Evolutionary conservation across 768 basidiomycete species (phyloP), one percentile per base, ranked within the genome.

Genomic region (Lentinus tigrinus): DNA sequence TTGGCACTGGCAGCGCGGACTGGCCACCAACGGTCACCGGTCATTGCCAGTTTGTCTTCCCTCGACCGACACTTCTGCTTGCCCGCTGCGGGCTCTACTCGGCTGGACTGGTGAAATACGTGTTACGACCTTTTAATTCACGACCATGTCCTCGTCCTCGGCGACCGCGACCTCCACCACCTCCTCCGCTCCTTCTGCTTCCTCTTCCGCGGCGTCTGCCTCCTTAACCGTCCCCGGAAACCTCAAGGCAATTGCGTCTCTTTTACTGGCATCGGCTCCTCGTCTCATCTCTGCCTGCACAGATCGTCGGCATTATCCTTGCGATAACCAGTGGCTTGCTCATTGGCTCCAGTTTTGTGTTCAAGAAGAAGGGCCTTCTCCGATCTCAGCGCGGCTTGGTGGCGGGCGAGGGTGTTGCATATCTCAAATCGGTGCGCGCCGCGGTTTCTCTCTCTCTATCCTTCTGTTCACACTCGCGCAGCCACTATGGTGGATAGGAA

Each of bases 331-430:
- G 89, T 67, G 97, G 96, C 8, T 40, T 94, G 27, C 84, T 99
- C 60, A 99, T 98, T 60, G 97, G 96, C 4, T 82, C 83, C 39
- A 89, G 87, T 65, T 98, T 98, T 72, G 95, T 98, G 2, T 89
- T 99, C 78, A 99, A 99, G 85, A 99, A 99, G 83, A 97, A 93
- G 69, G 96, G 91, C 9, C 77, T 93, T 19, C 70, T 93, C 52
- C 80, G 85, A 72, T 85, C 87, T 70, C 90, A 91, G 77, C 88
- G 89, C 58, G 93, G 91, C 63, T 87, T 89, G 58, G 72, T 74
- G 39, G 83, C 87, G 3, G 91, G 91, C 54, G 89, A 92, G 69
- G 95, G 96, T 28, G 93, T 96, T 58, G 93, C 84, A 13, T 99
- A 98, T 77, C 84, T 98, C 69, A 98, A 96, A 76, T 93, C 90